Evolutionary conservation across 2,329 filamentous ascomycete genomes (phyloP).

Genomic region (Mycosphaerella sp.): DNA sequence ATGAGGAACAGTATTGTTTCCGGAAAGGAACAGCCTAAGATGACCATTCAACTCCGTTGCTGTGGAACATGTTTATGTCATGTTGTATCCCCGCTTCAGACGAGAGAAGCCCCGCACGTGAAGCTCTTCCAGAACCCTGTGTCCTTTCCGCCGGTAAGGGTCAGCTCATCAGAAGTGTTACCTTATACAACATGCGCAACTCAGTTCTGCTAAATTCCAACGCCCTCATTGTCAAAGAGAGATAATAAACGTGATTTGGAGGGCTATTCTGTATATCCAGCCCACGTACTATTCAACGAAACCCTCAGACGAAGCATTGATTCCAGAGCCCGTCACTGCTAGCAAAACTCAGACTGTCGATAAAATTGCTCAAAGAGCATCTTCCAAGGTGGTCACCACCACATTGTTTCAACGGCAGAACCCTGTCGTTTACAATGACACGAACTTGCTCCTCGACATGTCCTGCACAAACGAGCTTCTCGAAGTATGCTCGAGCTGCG

Average conservation of each 20-base stretch:
- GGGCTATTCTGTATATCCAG: background rate
- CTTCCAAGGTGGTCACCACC: constrained; percentile 62
- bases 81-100: background rate
- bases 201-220: background rate
- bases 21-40: too few species aligned
- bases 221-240: too few species aligned
- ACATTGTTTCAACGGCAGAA: constrained; percentile 66
- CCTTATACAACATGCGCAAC: background rate
- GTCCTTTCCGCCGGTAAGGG: constrained; percentile 3
- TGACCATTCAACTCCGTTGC: background rate
- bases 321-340: constrained; percentile 66
- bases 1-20: too few species aligned
- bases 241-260: too few species aligned
- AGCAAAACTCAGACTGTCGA: constrained; percentile 70
- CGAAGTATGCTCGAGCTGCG: constrained; percentile 72
- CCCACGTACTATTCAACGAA: background rate
- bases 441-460: constrained; percentile 66
- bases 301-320: constrained; percentile 44
- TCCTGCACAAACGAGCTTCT: constrained; percentile 68
- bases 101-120: constrained; percentile 5
- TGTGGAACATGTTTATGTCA: background rate
- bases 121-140: background rate
- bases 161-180: background rate
- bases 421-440: constrained; percentile 76
- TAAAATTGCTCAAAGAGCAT: constrained; percentile 63